These are phyloP conservation scores for Atalantia buxifolia DNA, from an alignment of 345 rosid genomes.

Conservation along the genomic window DNA sequence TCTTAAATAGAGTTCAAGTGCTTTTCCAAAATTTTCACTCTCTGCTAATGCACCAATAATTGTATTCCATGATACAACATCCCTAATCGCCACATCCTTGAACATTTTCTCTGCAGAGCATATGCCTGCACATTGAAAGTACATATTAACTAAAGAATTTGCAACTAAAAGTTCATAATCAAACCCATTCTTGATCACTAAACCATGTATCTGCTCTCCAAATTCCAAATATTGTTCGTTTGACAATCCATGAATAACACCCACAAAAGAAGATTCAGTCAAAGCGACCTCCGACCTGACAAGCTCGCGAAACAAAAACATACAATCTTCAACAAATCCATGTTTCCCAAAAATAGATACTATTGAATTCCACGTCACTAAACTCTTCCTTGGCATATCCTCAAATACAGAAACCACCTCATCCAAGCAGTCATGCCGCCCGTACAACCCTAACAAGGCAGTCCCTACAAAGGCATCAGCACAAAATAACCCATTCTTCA, in stretches of 20 bases:
- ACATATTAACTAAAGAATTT: slow-evolving; percentile 60
- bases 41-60: slow-evolving; percentile 52
- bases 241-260: slow-evolving; percentile 50
- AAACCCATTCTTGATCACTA: slow-evolving; percentile 51
- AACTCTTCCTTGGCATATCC: slow-evolving; percentile 61
- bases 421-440: slow-evolving; percentile 51
- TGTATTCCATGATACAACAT: slow-evolving; percentile 76
- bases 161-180: slow-evolving; percentile 30
- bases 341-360: slow-evolving; percentile 48
- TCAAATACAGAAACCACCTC: slow-evolving; percentile 50
- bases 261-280: slow-evolving; percentile 57
- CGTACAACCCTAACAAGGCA: slow-evolving; percentile 60
- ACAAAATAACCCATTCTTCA: slow-evolving; percentile 56
- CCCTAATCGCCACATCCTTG: slow-evolving; percentile 33
- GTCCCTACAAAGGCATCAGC: slow-evolving; percentile 72
- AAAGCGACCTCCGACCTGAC: slow-evolving; percentile 28
- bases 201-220: slow-evolving; percentile 63
- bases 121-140: slow-evolving; percentile 47
- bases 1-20: slow-evolving; percentile 39
- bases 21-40: slow-evolving; percentile 39
- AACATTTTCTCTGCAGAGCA: slow-evolving; percentile 48
- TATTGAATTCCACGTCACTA: slow-evolving; percentile 74
- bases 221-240: slow-evolving; percentile 40
- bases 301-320: slow-evolving; percentile 53
- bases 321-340: slow-evolving; percentile 45